A percentile compares a stretch with the other conserved stretches of the same genome.
These are phyloP conservation scores for Lomentospora prolificans DNA, from an alignment of 2,329 filamentous ascomycete species.

Conservation along the genomic window DNA sequence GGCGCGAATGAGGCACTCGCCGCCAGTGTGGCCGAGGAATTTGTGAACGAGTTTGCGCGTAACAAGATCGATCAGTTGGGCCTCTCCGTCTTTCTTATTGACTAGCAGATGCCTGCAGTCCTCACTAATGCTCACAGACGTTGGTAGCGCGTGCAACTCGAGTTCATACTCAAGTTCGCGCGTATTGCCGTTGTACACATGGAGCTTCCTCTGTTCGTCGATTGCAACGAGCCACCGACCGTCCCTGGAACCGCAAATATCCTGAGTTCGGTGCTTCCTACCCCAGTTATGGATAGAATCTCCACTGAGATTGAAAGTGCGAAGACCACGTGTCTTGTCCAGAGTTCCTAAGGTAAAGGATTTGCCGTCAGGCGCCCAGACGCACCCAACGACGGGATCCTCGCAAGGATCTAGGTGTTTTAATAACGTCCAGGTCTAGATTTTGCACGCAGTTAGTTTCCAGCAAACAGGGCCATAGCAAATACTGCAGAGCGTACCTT, in stretches of 20 bases:
- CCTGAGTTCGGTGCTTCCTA: constrained; percentile 66
- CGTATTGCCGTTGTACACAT: constrained; percentile 74
- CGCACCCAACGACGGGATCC: constrained; percentile 80
- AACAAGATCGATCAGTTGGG: constrained; percentile 69
- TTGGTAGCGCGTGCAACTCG: constrained; percentile 50
- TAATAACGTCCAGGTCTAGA: constrained; percentile 52
- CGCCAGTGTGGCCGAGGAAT: constrained; percentile 68
- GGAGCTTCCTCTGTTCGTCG: constrained; percentile 58
- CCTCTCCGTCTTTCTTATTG: constrained; percentile 67
- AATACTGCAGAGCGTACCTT: constrained; percentile 37
- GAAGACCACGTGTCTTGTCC: constrained; percentile 55
- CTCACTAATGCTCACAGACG: constrained; percentile 69
- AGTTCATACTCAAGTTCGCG: constrained; percentile 66
- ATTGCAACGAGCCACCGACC: constrained; percentile 73
- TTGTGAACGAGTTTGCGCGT: constrained; percentile 61
- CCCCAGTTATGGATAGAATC: constrained; percentile 56
- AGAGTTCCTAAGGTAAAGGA: constrained; percentile 74
- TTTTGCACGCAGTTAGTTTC: not conserved
- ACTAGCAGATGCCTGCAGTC: constrained; percentile 77
- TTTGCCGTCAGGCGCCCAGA: constrained; percentile 73
- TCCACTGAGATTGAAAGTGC: constrained; percentile 60
- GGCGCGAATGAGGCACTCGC: constrained; percentile 69
- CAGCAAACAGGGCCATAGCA: not conserved
- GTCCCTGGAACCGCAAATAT: constrained; percentile 73
- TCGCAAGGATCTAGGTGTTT: constrained; percentile 59